Conservation (phyloP, 768 basidiomycete genomes). For the Hericium coralloides region DNA sequence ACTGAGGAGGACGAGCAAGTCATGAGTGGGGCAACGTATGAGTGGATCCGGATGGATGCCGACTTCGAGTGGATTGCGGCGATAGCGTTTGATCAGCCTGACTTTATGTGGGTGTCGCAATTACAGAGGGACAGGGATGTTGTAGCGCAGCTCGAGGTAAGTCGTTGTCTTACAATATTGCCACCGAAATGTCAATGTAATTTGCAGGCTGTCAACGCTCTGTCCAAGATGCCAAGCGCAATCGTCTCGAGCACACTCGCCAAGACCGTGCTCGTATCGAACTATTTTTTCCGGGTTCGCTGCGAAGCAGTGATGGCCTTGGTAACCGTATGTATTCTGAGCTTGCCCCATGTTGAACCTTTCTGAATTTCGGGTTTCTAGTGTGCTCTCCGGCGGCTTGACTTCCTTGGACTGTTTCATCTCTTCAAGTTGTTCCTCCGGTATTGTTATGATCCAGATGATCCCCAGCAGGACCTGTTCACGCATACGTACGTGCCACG, state of each 20-base stretch:
- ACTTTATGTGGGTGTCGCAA: constrained; percentile 98
- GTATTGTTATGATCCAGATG: constrained; percentile 85
- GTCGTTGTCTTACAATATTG: constrained; percentile 17
- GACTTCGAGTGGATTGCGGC: constrained; percentile 99
- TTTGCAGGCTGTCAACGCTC: constrained; percentile 80
- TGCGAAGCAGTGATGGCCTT: constrained; percentile 89
- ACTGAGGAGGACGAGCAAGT: constrained; percentile 89
- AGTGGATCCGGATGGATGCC: constrained; percentile 98
- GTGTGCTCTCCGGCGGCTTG: constrained; percentile 78
- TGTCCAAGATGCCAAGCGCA: constrained; percentile 71
- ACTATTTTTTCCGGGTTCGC: constrained; percentile 93
- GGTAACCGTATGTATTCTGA: constrained; percentile 49
- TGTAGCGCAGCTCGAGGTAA: constrained; percentile 91
- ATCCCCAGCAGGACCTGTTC: constrained; percentile 75
- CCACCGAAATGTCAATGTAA: constrained; percentile 7
- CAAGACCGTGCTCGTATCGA: constrained; percentile 87
- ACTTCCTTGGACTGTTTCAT: constrained; percentile 90
- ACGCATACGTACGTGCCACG: constrained; percentile 85
- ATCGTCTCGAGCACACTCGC: constrained; percentile 89
- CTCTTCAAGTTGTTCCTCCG: constrained; percentile 91
- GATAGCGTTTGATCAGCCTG: constrained; percentile 88
- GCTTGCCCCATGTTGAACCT: neutral
- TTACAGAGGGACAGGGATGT: constrained; percentile 94
- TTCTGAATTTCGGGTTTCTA: constrained; percentile 24
- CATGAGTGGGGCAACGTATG: constrained; percentile 95